Base-by-base conservation (phyloP, 257 asterid species). In the Solanum dulcamara region DNA sequence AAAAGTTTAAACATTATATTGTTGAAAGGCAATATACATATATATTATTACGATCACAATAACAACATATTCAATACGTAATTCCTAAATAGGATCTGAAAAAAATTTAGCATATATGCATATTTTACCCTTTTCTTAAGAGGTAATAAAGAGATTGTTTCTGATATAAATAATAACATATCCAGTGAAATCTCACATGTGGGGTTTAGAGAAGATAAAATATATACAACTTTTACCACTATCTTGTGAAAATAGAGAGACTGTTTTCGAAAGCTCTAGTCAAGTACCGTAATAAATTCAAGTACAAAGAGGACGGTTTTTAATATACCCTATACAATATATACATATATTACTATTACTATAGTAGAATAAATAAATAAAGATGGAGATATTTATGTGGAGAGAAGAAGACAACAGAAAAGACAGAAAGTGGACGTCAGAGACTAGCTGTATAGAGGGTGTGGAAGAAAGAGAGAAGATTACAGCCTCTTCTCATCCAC, bases 401-500 rank as follows among this genome's bases (percentile, higher is more conserved):
- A 57, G 67, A 7, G 30, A 64, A 64, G 32, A 84, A 11, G 70
- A 84, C 55, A 84, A 50, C 22, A 67, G 60, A 44, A 50, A 68
- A 84, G 82, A 84, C 82, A 51, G 71, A 35, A 68, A 48, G 66
- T 48, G 75, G 60, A 82, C 85, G 77, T 82, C 85, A 82, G 77
- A 57, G 80, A 26, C 18, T 84, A 70, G 86, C 86, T 33, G 6
- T 84, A 84, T 60, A 26, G 70, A 22, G 60, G 46, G 81, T 38
- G 89, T 90, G 88, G 90, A 7, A 71, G 75, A 66, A 15, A 68
- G 79, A 70, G 53, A 80, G 80, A 88, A 74, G 86, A 87, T 88
- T 89, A 88, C 89, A 62, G 80, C 81, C 87, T 81, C 86, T 90
- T 88, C 88, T 91, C 94, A 90, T 93, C 92, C 91, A 94, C 93